Evolutionary conservation across 306 rosid genomes (phyloP).

Genomic region (Dryas octopetala): DNA sequence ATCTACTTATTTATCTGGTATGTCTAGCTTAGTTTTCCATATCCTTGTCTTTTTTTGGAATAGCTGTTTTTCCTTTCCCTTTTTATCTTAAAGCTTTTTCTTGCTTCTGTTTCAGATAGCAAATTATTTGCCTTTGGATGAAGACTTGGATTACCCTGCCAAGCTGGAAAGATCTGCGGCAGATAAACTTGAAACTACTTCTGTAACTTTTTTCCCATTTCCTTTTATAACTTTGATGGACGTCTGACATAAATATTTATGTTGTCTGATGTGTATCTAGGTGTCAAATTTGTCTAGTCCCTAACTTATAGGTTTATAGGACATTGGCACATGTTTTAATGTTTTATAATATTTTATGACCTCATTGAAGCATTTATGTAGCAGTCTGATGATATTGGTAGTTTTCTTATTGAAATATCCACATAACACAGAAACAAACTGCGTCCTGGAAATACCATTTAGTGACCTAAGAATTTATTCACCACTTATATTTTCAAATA

Average conservation of each 20-base stretch:
- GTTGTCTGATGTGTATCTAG: neutral
- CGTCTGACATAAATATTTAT: slow-evolving; percentile 1
- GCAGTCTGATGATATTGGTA: neutral
- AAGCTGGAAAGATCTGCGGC: slow-evolving; percentile 72
- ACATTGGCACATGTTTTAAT: neutral
- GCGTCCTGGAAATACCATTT: neutral
- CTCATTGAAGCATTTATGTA: neutral
- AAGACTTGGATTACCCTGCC: slow-evolving; percentile 94
- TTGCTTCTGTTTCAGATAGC: slow-evolving; percentile 60
- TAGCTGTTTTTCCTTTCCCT: neutral
- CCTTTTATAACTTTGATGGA: neutral
- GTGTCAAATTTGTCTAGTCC: neutral
- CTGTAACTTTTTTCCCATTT: slow-evolving; percentile 49
- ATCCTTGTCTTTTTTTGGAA: slow-evolving; percentile 7
- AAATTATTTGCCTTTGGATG: slow-evolving; percentile 76
- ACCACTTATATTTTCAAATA: neutral
- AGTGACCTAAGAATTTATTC: neutral
- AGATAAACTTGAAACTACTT: slow-evolving; percentile 55
- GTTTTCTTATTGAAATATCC: neutral
- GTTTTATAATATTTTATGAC: neutral
- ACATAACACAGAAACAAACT: neutral
- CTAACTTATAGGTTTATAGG: neutral
- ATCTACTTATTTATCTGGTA: no score
- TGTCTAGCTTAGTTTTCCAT: neutral
- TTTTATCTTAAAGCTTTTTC: neutral